phyloP scores from a whole-genome alignment of 306 rosid genomes.

The Sphenostylis stenocarpa region DNA sequence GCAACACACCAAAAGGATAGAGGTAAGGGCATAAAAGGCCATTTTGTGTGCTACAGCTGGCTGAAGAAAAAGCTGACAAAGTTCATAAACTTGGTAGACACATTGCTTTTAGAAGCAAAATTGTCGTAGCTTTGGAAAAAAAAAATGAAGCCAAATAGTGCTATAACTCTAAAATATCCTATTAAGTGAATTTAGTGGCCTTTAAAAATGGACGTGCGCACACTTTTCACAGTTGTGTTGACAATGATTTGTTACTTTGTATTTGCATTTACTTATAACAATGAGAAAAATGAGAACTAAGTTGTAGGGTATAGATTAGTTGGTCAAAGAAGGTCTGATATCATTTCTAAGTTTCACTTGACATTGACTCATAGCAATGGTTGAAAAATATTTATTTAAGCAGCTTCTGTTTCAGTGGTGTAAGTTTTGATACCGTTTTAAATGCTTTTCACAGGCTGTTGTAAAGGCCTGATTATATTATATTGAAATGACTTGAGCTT shows the following conservation, averaged over 20 bases:
- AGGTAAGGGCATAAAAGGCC: neutral
- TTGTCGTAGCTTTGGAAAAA: neutral
- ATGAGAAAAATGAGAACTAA: neutral
- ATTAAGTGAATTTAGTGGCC: neutral
- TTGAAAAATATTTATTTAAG: neutral
- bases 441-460: constrained; percentile 9
- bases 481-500: neutral
- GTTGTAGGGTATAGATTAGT: neutral
- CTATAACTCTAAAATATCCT: neutral
- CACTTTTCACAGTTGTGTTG: neutral
- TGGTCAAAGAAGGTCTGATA: neutral
- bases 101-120: constrained; percentile 7
- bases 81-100: neutral
- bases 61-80: constrained; percentile 11
- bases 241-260: neutral
- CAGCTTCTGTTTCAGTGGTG: constrained; percentile 12
- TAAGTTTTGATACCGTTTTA: neutral
- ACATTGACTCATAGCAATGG: constrained; percentile 3
- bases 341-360: neutral
- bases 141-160: neutral
- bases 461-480: neutral
- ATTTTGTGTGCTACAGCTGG: neutral
- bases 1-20: neutral
- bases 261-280: neutral
- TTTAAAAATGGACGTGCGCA: neutral